phyloP scores from a whole-genome alignment of 306 rosid genomes.

The Prosopis cineraria region DNA sequence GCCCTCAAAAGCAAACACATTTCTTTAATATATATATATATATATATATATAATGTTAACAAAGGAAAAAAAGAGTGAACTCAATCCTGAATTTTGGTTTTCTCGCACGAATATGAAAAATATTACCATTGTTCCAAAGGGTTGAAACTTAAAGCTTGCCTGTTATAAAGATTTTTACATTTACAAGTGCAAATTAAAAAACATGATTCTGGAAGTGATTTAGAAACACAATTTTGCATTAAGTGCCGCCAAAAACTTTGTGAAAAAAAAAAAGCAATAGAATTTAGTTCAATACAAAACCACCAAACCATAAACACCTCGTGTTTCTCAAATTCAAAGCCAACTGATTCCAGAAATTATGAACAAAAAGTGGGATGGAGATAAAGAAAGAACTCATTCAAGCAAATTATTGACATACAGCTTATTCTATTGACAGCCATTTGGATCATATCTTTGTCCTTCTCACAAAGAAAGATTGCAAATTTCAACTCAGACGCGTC shows the following conservation, averaged over 20 bases:
- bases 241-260: neutral
- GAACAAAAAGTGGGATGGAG: neutral
- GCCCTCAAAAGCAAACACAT: too few species aligned
- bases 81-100: too few species aligned
- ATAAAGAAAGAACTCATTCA: neutral
- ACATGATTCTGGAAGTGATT: neutral
- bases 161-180: too few species aligned
- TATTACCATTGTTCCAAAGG: too few species aligned
- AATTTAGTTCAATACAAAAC: neutral
- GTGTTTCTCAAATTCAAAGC: neutral
- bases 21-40: too few species aligned
- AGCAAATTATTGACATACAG: neutral
- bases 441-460: neutral
- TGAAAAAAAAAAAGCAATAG: neutral
- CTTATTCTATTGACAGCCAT: neutral
- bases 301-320: neutral
- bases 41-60: too few species aligned
- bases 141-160: too few species aligned
- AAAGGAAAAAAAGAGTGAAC: too few species aligned
- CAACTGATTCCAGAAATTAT: too few species aligned
- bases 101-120: too few species aligned
- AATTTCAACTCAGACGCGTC: constrained; percentile 50
- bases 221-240: neutral
- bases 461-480: neutral
- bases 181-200: too few species aligned